Evolutionary conservation across 371 early-diverging fungal genomes (phyloP), one percentile per base, ranked within the genome.

Genomic region (Actinomortierella wolfii): DNA sequence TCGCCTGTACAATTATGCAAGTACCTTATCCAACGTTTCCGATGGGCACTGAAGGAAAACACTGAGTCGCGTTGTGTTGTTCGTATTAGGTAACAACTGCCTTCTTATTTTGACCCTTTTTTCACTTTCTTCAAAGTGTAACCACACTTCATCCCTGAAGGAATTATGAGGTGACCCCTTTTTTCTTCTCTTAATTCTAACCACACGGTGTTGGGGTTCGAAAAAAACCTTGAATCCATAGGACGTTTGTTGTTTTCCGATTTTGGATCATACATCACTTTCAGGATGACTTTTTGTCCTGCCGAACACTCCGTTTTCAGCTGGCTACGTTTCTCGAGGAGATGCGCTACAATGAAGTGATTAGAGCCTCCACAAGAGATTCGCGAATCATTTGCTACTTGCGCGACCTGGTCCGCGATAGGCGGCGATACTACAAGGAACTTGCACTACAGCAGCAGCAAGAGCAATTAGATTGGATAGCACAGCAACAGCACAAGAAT

Each of bases 161-260:
- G 18, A 17, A 6, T 26, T 29, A 53, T 29, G 6, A 7, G 17
- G 5, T 54, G 25, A 34, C 34, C 34, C 34, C 34, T 6, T 34
- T n/a, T n/a, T n/a, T n/a, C n/a, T n/a, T 11, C 34, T 11, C 34
- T 34, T 34, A 6, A 34, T 11, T 34, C 34, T 34, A 34, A 34
- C 34, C 34, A 34, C 34, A 4, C 11, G 11, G 11, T 6, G 34
- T 34, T 34, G 17, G 52, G 26, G 34, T 34, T 34, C 34, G 34
- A 29, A 24, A 9, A 21, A 20, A 26, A 34, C 34, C 44, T 15
- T 28, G 20, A n/a, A 25, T 49, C 54, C 44, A n/a, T 53, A 82
- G 83, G 56, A 79, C 83, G 2, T 82, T 82, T 76, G 81, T 80
- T 20, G 83, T 78, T 11, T 67, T 82, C 49, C 78, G 83, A 25